Evolutionary conservation across 768 basidiomycete species (phyloP).

Genomic region (Amanita exitialis): DNA sequence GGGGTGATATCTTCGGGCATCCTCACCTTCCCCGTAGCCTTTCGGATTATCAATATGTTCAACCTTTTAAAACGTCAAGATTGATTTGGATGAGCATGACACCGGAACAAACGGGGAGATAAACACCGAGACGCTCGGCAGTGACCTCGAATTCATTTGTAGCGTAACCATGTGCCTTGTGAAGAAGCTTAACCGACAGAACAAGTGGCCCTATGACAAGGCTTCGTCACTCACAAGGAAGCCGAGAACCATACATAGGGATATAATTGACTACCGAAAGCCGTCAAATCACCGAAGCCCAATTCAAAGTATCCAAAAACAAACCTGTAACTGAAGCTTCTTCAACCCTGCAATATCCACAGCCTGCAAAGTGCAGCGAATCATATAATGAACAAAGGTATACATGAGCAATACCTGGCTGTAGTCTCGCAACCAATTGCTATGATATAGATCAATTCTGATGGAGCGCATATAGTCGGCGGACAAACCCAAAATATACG

Average conservation of each 20-base stretch:
- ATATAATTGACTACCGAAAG: constrained; percentile 63
- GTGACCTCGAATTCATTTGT: constrained; percentile 85
- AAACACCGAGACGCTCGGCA: constrained; percentile 67
- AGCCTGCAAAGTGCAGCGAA: constrained; percentile 32
- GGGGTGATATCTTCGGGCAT: constrained; percentile 70
- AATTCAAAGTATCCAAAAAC: constrained; percentile 10
- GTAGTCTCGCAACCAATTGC: constrained; percentile 88
- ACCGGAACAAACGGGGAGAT: constrained; percentile 55
- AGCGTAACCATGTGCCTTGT: constrained; percentile 72
- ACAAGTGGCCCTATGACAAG: neutral
- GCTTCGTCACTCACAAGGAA: constrained; percentile 52
- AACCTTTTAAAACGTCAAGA: constrained; percentile 26
- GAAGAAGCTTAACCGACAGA: neutral
- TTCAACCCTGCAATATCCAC: constrained; percentile 76
- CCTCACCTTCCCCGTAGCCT: constrained; percentile 79
- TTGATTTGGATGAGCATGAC: neutral
- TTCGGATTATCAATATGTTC: constrained; percentile 94
- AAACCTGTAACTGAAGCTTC: constrained; percentile 59
- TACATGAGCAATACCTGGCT: constrained; percentile 38
- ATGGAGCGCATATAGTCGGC: neutral
- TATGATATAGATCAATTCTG: constrained; percentile 15
- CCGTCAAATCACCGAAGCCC: constrained; percentile 4
- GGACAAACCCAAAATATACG: constrained; percentile 65
- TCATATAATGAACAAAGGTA: neutral
- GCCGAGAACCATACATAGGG: constrained; percentile 82